Base-by-base conservation (phyloP, 768 basidiomycete species). In the Naganishia vaughanmartiniae region DNA sequence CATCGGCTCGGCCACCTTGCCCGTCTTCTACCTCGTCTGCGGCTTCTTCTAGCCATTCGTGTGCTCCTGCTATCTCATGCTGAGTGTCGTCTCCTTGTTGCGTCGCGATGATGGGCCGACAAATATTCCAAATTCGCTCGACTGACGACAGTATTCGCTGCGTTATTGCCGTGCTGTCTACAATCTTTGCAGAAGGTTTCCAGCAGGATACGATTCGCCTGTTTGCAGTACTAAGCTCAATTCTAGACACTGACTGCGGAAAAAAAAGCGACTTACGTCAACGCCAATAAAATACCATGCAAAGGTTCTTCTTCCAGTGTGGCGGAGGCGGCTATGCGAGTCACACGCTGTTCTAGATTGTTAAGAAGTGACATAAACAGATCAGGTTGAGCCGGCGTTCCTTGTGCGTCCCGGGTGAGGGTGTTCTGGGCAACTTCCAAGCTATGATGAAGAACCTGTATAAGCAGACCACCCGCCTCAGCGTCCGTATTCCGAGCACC, bases 1-100 rank as follows among this genome's bases (percentile, higher is more conserved):
- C 68, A 9, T 57, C 60, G 5, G 12, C 66, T 74, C 33, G 74
- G 74, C 11, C 76, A 72, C 19, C 57, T 21, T 58, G 15, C n/a
- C 15, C 57, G 21, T 67, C 75, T n/a, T 73, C 73, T 4, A 45
- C 72, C 24, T 34, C 71, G 34, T 53, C 73, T 19, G 68, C 74
- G 11, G 31, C 72, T 2, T 56, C 71, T 0, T 70, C 69, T 17
- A 79, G 69, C 15, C 77, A 68, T 24, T 78, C 75, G 54, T 76
- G 76, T 4, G 76, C 79, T 53, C 78, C 58, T 24, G 80, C 80
- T 33, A 79, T 81, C 72, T 81, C 80, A 57, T 81, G 79, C 28
- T 78, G 76, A 3, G 70, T 71, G 17, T 42, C 73, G 45, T 73
- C 54, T 19, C 54, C 34, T 46, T 63, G 34, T 4, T 60, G 24